phyloP scores from a whole-genome alignment of 2,329 filamentous ascomycete genomes.

The Mycosphaerella arachidis region DNA sequence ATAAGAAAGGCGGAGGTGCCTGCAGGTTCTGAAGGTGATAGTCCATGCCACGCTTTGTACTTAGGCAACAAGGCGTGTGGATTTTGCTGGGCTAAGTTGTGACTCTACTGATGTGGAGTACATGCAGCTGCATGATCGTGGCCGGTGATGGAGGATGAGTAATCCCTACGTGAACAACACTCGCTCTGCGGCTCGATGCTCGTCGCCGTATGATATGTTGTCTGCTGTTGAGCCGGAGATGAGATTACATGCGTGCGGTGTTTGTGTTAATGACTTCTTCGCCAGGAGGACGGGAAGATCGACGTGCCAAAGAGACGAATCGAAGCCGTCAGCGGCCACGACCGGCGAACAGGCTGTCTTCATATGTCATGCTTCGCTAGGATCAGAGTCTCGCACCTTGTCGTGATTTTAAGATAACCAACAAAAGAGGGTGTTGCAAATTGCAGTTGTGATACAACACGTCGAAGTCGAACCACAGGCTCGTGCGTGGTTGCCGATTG shows the following conservation, averaged over 20 bases:
- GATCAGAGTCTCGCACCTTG: neutral
- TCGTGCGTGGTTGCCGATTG: neutral
- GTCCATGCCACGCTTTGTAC: neutral
- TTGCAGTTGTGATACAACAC: neutral
- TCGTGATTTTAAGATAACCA: neutral
- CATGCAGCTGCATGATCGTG: neutral
- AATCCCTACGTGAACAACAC: no score
- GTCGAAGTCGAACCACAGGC: neutral
- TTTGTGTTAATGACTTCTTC: no score
- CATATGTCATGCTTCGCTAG: constrained; percentile 4
- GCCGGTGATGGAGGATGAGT: no score
- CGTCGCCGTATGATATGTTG: no score
- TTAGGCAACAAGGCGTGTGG: no score
- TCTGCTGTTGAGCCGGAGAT: no score
- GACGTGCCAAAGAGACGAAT: neutral
- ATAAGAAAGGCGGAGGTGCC: neutral
- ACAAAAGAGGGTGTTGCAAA: neutral
- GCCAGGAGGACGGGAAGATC: neutral
- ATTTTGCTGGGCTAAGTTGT: no score
- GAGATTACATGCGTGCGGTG: no score
- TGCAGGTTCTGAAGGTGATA: neutral
- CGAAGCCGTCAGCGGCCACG: neutral
- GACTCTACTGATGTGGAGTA: neutral
- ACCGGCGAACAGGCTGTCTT: neutral
- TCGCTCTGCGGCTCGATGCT: no score